Percentiles rank a stretch among this genome's conserved stretches.
Conservation (phyloP, 2,329 filamentous ascomycete genomes). For the Chaetomium olivaceum region DNA sequence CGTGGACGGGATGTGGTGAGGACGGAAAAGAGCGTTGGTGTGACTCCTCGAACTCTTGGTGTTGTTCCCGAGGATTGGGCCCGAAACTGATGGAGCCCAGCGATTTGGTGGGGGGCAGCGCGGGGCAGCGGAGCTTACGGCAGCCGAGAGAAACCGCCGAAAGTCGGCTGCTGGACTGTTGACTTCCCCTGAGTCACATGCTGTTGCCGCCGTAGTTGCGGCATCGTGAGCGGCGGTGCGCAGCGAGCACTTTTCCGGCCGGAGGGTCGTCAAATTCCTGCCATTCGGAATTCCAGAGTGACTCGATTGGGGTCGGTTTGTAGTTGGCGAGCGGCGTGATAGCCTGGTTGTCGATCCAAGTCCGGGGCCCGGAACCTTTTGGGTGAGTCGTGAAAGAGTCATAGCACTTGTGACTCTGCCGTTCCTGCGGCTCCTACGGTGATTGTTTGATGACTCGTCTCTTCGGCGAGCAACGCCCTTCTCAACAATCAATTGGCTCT, state of each 20-base stretch:
- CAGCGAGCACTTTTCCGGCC: not conserved
- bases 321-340: not conserved
- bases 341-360: not conserved
- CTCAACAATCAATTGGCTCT: conserved; percentile 3
- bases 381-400: conserved; percentile 25
- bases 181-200: conserved; percentile 20
- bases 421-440: not conserved
- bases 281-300: not conserved
- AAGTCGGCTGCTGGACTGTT: conserved; percentile 18
- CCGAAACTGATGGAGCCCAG: conserved; percentile 21
- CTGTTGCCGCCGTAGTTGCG: not conserved
- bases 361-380: conserved; percentile 13
- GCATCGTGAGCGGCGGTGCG: not conserved
- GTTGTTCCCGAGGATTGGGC: conserved; percentile 2
- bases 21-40: conserved; percentile 21
- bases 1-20: conserved; percentile 16
- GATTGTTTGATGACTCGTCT: not conserved
- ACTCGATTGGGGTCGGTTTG: conserved; percentile 2
- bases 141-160: conserved; percentile 28
- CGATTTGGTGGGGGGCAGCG: conserved; percentile 23
- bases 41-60: conserved; percentile 15
- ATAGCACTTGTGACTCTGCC: conserved; percentile 15
- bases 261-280: conserved; percentile 2
- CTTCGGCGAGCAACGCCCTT: not conserved
- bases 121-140: conserved; percentile 28